Conservation (phyloP, 1,284 basidiomycete species). For the Stygiomarasmius scandens region DNA sequence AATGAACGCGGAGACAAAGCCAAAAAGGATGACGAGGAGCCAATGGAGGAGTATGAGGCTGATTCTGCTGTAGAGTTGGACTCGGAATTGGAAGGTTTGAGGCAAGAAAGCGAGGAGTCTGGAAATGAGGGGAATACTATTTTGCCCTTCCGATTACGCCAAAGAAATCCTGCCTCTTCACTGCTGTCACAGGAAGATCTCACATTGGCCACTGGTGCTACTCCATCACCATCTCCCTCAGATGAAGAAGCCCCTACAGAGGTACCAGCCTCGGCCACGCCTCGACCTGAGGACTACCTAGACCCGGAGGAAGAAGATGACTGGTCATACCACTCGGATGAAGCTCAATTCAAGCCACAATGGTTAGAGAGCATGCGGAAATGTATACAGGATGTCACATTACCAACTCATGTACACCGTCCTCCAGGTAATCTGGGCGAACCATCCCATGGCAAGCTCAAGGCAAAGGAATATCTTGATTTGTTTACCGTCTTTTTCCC, state of each 20-base stretch:
- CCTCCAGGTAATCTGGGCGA: constrained; percentile 39
- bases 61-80: constrained; percentile 8
- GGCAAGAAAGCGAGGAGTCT: constrained; percentile 16
- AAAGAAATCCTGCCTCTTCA: background rate
- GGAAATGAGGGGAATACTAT: constrained; percentile 3
- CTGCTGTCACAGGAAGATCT: background rate
- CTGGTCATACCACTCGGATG: background rate
- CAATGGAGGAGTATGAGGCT: background rate
- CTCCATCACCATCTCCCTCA: background rate
- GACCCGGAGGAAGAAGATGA: constrained; percentile 6
- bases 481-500: constrained; percentile 34
- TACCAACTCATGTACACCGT: constrained; percentile 32
- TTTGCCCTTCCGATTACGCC: background rate
- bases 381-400: constrained; percentile 25
- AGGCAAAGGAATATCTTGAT: constrained; percentile 33
- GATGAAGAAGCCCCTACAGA: constrained; percentile 9
- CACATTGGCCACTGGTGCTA: too few species aligned
- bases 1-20: background rate
- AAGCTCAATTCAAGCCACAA: constrained; percentile 16
- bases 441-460: constrained; percentile 36
- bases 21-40: background rate
- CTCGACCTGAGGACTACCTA: constrained; percentile 9
- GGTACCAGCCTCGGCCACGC: constrained; percentile 8
- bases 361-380: constrained; percentile 22
- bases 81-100: constrained; percentile 18